Percentiles rank a stretch among this genome's conserved stretches.
Evolutionary conservation across 2,329 filamentous ascomycete genomes (phyloP).

Genomic region (Claviceps maximensis): DNA sequence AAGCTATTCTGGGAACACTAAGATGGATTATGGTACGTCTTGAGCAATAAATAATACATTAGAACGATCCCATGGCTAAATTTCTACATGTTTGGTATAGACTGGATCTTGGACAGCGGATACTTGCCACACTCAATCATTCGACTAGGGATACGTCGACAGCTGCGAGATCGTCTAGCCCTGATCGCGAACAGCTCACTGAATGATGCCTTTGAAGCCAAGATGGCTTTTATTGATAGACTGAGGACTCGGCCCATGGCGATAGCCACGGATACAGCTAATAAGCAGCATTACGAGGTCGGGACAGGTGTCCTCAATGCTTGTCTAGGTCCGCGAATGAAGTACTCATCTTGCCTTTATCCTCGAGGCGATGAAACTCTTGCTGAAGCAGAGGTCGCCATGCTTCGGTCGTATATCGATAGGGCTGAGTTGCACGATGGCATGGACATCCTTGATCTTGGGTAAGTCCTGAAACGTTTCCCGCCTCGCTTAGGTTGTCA

Average conservation of each 20-base stretch:
- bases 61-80: not conserved
- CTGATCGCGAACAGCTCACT: slow-evolving; percentile 41
- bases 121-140: slow-evolving; percentile 51
- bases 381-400: slow-evolving; percentile 51
- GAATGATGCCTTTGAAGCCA: slow-evolving; percentile 38
- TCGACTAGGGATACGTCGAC: slow-evolving; percentile 51
- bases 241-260: slow-evolving; percentile 51
- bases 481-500: not conserved
- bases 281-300: slow-evolving; percentile 62
- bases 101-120: slow-evolving; percentile 50
- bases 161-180: slow-evolving; percentile 46
- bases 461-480: slow-evolving; percentile 26
- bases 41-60: not conserved
- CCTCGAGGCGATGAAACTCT: slow-evolving; percentile 48
- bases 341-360: slow-evolving; percentile 58
- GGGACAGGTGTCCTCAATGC: slow-evolving; percentile 48
- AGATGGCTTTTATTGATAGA: slow-evolving; percentile 49
- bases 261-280: slow-evolving; percentile 52
- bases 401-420: slow-evolving; percentile 50
- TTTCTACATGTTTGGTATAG: slow-evolving; percentile 15
- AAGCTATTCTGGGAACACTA: not conserved
- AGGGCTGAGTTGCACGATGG: slow-evolving; percentile 46
- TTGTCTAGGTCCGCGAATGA: slow-evolving; percentile 56
- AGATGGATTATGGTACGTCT: slow-evolving; percentile 3
- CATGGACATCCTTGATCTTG: slow-evolving; percentile 49